These are phyloP conservation scores for Adenanthera pavonina DNA, from an alignment of 306 rosid genomes.

Conservation along the genomic window DNA sequence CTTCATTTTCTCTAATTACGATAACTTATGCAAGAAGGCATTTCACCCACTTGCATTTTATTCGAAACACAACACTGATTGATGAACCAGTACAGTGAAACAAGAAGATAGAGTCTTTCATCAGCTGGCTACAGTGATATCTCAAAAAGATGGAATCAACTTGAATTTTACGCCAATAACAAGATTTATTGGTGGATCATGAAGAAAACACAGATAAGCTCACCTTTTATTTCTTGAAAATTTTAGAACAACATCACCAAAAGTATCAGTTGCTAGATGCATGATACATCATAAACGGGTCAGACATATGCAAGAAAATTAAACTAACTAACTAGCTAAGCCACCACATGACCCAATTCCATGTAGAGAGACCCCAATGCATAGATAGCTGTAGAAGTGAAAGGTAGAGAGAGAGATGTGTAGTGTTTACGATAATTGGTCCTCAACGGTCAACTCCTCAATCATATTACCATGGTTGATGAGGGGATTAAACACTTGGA, in stretches of 20 bases:
- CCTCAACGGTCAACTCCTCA: constrained; percentile 59
- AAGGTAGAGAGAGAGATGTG: neutral
- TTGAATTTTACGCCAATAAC: neutral
- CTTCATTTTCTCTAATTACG: neutral
- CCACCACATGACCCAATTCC: constrained; percentile 14
- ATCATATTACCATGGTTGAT: constrained; percentile 61
- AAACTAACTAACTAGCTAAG: neutral
- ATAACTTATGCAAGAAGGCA: neutral
- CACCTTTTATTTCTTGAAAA: constrained; percentile 27
- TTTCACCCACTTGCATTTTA: neutral
- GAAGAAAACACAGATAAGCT: constrained; percentile 6
- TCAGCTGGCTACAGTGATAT: neutral
- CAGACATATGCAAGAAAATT: neutral
- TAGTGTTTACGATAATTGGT: constrained; percentile 33
- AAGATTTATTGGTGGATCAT: neutral
- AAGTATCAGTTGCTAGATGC: constrained; percentile 9
- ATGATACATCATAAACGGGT: neutral
- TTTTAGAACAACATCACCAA: neutral
- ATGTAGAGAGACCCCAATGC: neutral
- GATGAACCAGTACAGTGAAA: neutral
- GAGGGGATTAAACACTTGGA: constrained; percentile 63
- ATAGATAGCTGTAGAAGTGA: neutral
- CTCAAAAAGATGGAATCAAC: neutral
- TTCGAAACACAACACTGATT: neutral
- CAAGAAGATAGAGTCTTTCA: neutral